Percentiles rank a stretch among this genome's conserved stretches.
These are phyloP conservation scores for Cenchrus purpureus DNA, from an alignment of 176 grass and related monocot species.

Conservation along the genomic window DNA sequence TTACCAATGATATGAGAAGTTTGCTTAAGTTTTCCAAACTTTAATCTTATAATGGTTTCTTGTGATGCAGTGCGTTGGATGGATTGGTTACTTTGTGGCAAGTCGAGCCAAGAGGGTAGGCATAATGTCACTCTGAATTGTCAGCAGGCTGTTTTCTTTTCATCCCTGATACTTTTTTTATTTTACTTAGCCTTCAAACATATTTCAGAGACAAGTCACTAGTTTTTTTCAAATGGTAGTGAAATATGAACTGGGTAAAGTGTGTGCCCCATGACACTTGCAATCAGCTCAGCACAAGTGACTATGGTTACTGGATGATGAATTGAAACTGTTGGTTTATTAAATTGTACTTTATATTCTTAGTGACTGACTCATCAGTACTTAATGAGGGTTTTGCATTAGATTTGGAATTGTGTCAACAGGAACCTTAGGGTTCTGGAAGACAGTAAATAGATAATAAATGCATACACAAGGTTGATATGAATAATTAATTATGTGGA, in stretches of 20 bases:
- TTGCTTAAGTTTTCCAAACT: neutral
- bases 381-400: neutral
- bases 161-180: neutral
- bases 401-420: constrained; percentile 1
- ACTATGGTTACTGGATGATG: neutral
- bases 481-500: neutral
- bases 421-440: neutral
- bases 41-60: constrained; percentile 36
- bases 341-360: constrained; percentile 1
- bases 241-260: constrained; percentile 9
- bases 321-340: neutral
- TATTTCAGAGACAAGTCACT: neutral
- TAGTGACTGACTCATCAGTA: neutral
- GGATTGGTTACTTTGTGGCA: constrained; percentile 85
- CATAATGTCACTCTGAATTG: constrained; percentile 33
- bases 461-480: constrained; percentile 5
- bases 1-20: neutral
- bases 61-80: constrained; percentile 81
- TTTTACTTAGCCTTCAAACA: constrained; percentile 12
- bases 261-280: neutral
- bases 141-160: constrained; percentile 8
- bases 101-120: constrained; percentile 79
- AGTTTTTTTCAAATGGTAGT: neutral
- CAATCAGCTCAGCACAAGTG: constrained; percentile 4
- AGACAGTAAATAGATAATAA: constrained; percentile 7